Base-by-base conservation (phyloP, 805 yeast genomes). In the Spathaspora passalidarum region DNA sequence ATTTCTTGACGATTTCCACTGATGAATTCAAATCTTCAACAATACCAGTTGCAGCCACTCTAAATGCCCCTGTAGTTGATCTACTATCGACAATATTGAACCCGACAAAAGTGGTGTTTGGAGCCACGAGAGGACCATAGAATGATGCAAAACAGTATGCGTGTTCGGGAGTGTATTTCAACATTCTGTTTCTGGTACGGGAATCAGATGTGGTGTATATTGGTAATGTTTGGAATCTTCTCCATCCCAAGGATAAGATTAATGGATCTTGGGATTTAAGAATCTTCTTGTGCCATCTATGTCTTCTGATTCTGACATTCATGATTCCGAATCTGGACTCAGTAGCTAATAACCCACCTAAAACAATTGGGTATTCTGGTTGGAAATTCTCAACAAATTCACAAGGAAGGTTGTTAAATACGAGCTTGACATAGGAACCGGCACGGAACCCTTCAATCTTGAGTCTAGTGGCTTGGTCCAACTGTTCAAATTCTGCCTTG, bases 161-260 rank as follows among this genome's bases (percentile, higher is more conserved):
- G 66, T 94, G 99, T 61, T 94, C 99, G 6, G 99, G 99, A 0
- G 99, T 94, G 64, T 94, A 94, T 63, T 94, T 94, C 69, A 94
- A 78, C 97, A 94, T 88, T 72, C 99, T 85, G 60, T 91, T 92
- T 74, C 99, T 81, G 11, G 99, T 94, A 69, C 99, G 79, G 5
- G 99, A 94, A 66, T 94, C 99, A 5, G 96, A 82, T 0, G 99
- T 94, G 3, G 99, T 91, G 64, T 91, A 94, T 20, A 94, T 78
- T 7, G 99, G 99, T 45, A 92, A 70, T 0, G 99, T 91, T 68
- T 94, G 99, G 72, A 94, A 95, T 65, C 99, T 78, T 72, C 99
- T 82, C 99, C 99, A 94, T 32, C 99, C 99, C 37, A 94, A 69
- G 0, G 98, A 92, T 41, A 94, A 64, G 45, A 94, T 89, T 53